Base-by-base conservation (phyloP, 2,329 filamentous ascomycete species). In the Blastomyces silverae region DNA sequence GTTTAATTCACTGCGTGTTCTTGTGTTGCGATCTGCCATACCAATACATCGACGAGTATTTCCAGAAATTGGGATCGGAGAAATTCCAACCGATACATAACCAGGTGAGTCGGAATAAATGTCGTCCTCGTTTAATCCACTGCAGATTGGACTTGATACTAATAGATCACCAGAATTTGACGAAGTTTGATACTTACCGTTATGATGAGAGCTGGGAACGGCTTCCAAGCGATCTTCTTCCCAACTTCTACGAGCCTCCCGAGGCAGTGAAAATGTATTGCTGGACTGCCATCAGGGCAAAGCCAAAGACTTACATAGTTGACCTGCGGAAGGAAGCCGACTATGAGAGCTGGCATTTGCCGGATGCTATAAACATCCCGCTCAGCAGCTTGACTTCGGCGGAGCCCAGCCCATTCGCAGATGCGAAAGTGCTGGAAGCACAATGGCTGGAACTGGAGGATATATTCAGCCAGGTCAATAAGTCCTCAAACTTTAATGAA, bases 1-100 rank as follows among this genome's bases (percentile, higher is more conserved):
- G 82, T 0, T 74, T 79, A 61, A 76, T 83, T 1, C 78, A 82
- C 66, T 84, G 82, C 57, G 84, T 85, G 0, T 87, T 87, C 71
- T 72, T 87, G 2, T 87, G 85, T 73, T 87, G 85, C 65, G 85
- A 88, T 64, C 67, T 87, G 34, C 85, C 85, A 0, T 87, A 87
- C 67, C 85, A 87, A 70, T 87, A 87, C 66, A 80, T 87, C 56
- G 76, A 80, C 31, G 83, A 84, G 67, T 87, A 87, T 69, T 87
- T 86, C 68, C 77, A 82, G 34, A 85, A 85, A 68, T 74, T 87
- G 13, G 79, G 77, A 1, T 68, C 76, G 1, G 74, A 76, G 1
- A 73, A 81, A 58, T 86, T 86, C 69, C 80, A 78, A 2, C 72
- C 79, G 0, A 83, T 85, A 44, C 72, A 74, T 20, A 82, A 83